Base-by-base conservation (phyloP, 805 yeast genomes). In the Metschnikowia cubensis region DNA sequence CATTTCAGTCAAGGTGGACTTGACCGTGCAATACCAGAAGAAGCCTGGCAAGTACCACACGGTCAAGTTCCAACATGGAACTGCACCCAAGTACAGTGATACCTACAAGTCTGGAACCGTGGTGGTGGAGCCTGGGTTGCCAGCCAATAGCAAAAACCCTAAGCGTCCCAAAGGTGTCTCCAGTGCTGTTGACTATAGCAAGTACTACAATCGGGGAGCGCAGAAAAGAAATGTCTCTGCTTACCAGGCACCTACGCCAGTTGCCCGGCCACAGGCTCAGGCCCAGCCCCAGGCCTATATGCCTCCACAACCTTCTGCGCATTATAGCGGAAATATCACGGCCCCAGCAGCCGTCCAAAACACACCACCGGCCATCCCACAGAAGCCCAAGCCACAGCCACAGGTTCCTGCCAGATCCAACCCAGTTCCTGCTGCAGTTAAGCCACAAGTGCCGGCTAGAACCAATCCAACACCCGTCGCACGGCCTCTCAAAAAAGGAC, bases 61-160 rank as follows among this genome's bases (percentile, higher is more conserved):
- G 7, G 86, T 94, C 57, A 90, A 87, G 66, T 81, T 86, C 61
- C 81, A 77, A 46, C 66, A 77, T 37, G 85, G 85, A 42, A 76
- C 74, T 11, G 68, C 68, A 6, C 95, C 96, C 10, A 60, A 59
- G 10, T 65, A 79, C 55, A 76, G 87, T 39, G 98, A 94, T 65
- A 52, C 71, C 10, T 94, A 94, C 74, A 94, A 94, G 71, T 89
- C 97, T 3, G 87, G 96, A 54, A 82, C 88, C 0, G 91, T 94
- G 22, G 83, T 81, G 37, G 96, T 89, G 15, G 81, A 83, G 42
- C 79, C 79, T 41, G 99, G 99, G 14, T 74, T 80, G 53, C 90
- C 96, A 6, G 83, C 88, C 0, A 79, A 73, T 51, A 79, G 94
- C 11, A 71, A 63, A n/a, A 85, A 90, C 18, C 84, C 82, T 33